Base-by-base conservation (phyloP, 2,329 filamentous ascomycete genomes). In the Eutypella sp. region DNA sequence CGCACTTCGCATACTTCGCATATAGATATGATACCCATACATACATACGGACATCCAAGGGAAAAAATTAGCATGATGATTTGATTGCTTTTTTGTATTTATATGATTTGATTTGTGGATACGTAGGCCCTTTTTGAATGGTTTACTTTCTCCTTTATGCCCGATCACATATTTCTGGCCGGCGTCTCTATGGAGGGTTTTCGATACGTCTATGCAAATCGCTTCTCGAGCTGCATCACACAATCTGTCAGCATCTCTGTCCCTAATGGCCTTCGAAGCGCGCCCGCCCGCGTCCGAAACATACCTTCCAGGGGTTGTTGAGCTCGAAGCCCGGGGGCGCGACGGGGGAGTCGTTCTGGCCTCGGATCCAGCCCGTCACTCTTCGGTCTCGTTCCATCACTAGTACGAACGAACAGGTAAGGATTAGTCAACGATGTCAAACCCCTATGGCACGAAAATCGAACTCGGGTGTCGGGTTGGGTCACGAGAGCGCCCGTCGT, bases 331-430 rank as follows among this genome's bases (percentile, higher is more conserved):
- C 81, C 16, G 69, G 60, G 16, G 81, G 79, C 19, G 81, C 80
- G 53, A 69, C 62, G 36, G 78, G 64, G 22, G 67, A 69, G 59
- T 81, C 78, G 46, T 68, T 73, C 59, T 84, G 81, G 31, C 80
- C 81, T 63, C 80, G 71, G 50, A 81, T 56, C 40, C 65, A 70
- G 39, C 81, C 80, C 7, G 81, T 84, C 50, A 84, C 70, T 60
- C 81, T 73, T 50, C 74, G 71, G 57, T 84, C 81, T 57, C 81
- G 78, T 46, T 81, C 74, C 79, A 84, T 83, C 81, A 84, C 81
- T 84, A 44, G 23, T 49, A 29, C 27, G 29, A 24, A 45, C 27
- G 22, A 19, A 8, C 34, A 38, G 48, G 61, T 41, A 62, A n/a
- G n/a, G n/a, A n/a, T n/a, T n/a, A n/a, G n/a, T n/a, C n/a, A n/a